Base-by-base conservation (phyloP, 1,284 basidiomycete genomes). In the Coniferiporia sulphurascens region DNA sequence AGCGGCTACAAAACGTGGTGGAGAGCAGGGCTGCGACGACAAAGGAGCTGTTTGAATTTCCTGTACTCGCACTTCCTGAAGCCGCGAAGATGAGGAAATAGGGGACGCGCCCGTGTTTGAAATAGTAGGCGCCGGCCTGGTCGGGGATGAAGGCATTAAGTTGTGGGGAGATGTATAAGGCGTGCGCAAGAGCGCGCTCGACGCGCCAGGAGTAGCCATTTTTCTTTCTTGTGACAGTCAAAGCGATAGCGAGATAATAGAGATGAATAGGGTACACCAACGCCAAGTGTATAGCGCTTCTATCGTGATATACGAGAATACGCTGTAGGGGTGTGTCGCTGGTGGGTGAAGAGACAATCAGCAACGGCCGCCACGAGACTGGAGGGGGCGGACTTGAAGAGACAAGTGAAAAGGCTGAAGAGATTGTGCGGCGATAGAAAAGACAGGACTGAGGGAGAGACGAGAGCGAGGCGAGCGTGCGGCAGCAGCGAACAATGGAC, bases 31-130 rank as follows among this genome's bases (percentile, higher is more conserved):
- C 5, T 13, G 43, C 4, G 46, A 32, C 34, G 21, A 38, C 35
- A 36, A 27, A 27, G 27, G 5, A 5, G 27, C 27, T 27, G 27
- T 27, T 27, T 27, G 27, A 27, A 27, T 2, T 3, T 27, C 27
- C 27, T 27, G 27, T 27, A 5, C 2, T 27, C 27, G 54, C 12
- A 44, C 19, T 12, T 22, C 15, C 19, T 27, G 3, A 21, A 10
- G 13, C 13, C 45, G 34, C 5, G 54, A 48, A 36, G 54, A 56
- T 4, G 50, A 21, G 4, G 35, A 52, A 9, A 48, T 36, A 15
- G 54, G 34, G 19, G 54, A 48, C 35, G 54, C 54, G 54, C 54
- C 54, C 34, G 54, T 45, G 54, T 45, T 56, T 48, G 54, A 48
- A 41, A n/a, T 34, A 17, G 17, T 10, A 36, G 8, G 27, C 27